phyloP scores from a whole-genome alignment of 1,139 yeast species.

The Blastobotrys buckinghamii region DNA sequence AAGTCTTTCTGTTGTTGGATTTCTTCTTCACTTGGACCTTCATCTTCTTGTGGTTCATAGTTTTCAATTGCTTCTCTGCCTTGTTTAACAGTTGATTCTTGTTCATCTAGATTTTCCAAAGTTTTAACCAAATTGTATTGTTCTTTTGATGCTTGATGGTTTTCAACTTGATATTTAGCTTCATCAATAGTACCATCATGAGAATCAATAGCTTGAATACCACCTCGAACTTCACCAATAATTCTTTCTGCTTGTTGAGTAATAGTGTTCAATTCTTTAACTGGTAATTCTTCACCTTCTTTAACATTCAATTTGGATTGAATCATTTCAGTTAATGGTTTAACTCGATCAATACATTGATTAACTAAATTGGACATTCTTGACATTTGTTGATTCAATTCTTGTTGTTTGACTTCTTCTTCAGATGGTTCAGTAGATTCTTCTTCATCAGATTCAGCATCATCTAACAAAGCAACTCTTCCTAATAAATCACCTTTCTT shows the following conservation, averaged over 20 bases:
- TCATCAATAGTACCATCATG: background rate
- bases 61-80: slow-evolving; percentile 3
- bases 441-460: background rate
- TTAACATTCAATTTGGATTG: background rate
- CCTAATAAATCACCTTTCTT: slow-evolving; percentile 7
- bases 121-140: slow-evolving; percentile 6
- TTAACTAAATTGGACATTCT: background rate
- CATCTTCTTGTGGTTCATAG: slow-evolving; percentile 3
- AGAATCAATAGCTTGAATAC: slow-evolving; percentile 7
- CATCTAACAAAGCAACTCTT: slow-evolving; percentile 1
- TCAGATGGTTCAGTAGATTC: background rate
- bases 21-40: slow-evolving; percentile 10
- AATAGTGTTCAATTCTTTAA: background rate
- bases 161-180: slow-evolving; percentile 3
- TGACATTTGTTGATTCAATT: background rate
- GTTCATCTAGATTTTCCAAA: slow-evolving; percentile 1
- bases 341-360: background rate
- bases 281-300: slow-evolving; percentile 1
- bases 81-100: background rate
- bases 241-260: slow-evolving; percentile 1
- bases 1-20: slow-evolving; percentile 1
- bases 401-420: background rate
- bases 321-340: slow-evolving; percentile 4
- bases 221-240: slow-evolving; percentile 9
- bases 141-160: slow-evolving; percentile 2